A percentile compares a stretch with the other conserved stretches of the same genome.
phyloP scores from a whole-genome alignment of 495 filamentous ascomycete species.

The Penicillium lividum region DNA sequence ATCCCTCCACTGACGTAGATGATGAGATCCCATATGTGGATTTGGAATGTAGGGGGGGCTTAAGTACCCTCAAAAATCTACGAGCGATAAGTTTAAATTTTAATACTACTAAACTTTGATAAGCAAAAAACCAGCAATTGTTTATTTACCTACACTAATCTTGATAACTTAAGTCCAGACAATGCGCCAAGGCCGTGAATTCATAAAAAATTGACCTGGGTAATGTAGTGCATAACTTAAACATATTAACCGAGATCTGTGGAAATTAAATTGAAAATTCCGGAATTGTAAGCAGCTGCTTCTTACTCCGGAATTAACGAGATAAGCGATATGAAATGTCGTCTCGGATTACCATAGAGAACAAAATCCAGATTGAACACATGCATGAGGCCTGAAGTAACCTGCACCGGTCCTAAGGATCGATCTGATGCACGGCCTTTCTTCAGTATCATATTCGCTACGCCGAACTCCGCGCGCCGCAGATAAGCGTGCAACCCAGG shows the following conservation, averaged over 20 bases:
- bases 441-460: not conserved
- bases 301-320: not conserved
- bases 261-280: not conserved
- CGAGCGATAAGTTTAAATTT: not conserved
- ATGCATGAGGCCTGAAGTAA: not conserved
- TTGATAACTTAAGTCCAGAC: not conserved
- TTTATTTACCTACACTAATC: not conserved
- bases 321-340: not conserved
- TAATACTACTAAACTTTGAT: not conserved
- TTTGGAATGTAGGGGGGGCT: not conserved
- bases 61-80: no score
- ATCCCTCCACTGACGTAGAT: not conserved
- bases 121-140: not conserved
- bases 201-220: not conserved
- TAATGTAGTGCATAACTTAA: not conserved
- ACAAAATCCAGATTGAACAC: not conserved
- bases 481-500: slow-evolving; percentile 8
- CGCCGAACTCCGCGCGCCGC: not conserved
- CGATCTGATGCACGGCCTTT: not conserved
- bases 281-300: not conserved
- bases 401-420: not conserved
- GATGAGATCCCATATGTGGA: not conserved
- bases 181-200: not conserved
- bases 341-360: not conserved
- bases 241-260: not conserved